Evolutionary conservation across 192 early-diverging fungal species (phyloP).

Genomic region (Coemansia brasiliensis): DNA sequence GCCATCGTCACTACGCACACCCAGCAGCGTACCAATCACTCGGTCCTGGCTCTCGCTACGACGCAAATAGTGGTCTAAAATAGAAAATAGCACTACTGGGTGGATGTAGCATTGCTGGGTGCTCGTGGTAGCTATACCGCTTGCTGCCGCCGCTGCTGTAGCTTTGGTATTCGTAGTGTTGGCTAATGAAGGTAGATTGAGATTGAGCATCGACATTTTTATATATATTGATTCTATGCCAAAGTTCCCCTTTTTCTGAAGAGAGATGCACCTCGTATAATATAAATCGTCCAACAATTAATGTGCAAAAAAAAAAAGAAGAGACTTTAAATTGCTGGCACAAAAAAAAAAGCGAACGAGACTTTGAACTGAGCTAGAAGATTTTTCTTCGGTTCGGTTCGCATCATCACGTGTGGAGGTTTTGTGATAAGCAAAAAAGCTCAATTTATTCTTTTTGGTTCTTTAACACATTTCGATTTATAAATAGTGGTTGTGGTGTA

Average conservation of each 20-base stretch:
- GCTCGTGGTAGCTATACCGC: conserved; percentile 29
- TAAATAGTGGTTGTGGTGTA: no score
- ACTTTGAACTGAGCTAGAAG: conserved; percentile 4
- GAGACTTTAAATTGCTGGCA: not conserved
- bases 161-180: conserved; percentile 10
- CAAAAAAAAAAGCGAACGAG: no score
- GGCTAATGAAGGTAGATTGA: conserved; percentile 50
- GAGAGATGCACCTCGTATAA: no score
- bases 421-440: not conserved
- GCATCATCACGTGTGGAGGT: not conserved
- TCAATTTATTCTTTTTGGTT: no score
- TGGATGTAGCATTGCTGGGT: conserved; percentile 56
- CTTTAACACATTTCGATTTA: no score
- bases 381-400: conserved; percentile 7
- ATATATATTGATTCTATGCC: not conserved
- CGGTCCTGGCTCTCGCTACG: conserved; percentile 78
- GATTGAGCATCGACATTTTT: conserved; percentile 43
- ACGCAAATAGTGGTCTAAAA: conserved; percentile 90
- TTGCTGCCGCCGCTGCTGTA: conserved; percentile 4
- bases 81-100: conserved; percentile 87
- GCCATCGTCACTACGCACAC: conserved; percentile 85
- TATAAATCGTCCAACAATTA: no score
- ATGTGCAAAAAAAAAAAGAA: not conserved
- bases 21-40: conserved; percentile 90
- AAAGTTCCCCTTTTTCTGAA: not conserved